Evolutionary conservation across 1,284 basidiomycete species (phyloP), one percentile per base, ranked within the genome.

Genomic region (Calocybe gambosa): DNA sequence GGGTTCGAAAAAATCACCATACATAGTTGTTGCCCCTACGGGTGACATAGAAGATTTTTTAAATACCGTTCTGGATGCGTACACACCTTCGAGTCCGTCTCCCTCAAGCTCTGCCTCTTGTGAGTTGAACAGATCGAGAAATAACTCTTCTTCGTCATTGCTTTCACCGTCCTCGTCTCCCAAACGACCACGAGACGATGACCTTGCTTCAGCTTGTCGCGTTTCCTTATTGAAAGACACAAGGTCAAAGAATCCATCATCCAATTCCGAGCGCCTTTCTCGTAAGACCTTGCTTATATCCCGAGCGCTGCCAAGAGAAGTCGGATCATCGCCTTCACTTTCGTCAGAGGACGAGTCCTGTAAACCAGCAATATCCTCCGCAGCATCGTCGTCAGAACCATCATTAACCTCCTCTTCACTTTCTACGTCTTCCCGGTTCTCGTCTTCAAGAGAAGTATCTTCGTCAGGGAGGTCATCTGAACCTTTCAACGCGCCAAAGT

Each of bases 191-290:
- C 70, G 70, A 4, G 85, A 82, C 10, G 78, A 70, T 9, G 70
- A 71, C 48, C 71, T 75, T 12, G 84, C 81, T 66, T 96, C 93
- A 5, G 83, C 78, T 55, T 80, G 81, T 62, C 90, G 88, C 1
- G 88, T 88, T 64, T 93, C 81, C 3, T 84, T 78, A 62, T 98
- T 96, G 71, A 99, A 98, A 18, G 82, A 76, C 45, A 83, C 82
- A 46, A 98, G 79, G 46, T 89, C 81, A 67, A 99, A 99, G 71
- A 99, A 98, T 20, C 77, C 82, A 62, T 98, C 95, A 65, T 98
- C 88, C n/a, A 98, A 77, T 39, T 77, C 78, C 5, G 82, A 73
- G 53, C 81, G 74, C 15, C 62, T 25, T 50, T 58, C 15, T 55
- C 47, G 40, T 57, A 55, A 64, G 50, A 49, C 54, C 52, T 50